phyloP scores from a whole-genome alignment of 805 yeast species.

The Huiozyma sinensis region DNA sequence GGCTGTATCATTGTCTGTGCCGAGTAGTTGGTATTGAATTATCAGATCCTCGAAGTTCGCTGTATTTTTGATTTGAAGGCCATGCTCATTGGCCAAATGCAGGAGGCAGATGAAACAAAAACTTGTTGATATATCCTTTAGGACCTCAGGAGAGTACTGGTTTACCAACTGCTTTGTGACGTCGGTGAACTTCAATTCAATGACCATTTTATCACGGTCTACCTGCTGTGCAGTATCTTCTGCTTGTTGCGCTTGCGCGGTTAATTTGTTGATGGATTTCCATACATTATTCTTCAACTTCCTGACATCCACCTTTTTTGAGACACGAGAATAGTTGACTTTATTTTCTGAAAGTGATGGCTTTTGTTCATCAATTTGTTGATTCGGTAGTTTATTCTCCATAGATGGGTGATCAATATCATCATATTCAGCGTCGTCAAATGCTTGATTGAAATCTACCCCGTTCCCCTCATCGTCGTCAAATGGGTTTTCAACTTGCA shows the following conservation, averaged over 20 bases:
- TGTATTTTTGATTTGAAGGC: constrained; percentile 44
- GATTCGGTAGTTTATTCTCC: background rate
- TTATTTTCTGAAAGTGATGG: constrained; percentile 13
- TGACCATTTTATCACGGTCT: background rate
- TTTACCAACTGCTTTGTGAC: constrained; percentile 40
- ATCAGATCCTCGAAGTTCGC: constrained; percentile 27
- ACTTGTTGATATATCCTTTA: constrained; percentile 68
- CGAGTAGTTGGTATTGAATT: constrained; percentile 5
- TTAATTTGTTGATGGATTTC: constrained; percentile 35
- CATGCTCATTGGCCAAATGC: constrained; percentile 82
- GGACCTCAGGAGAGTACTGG: constrained; percentile 45
- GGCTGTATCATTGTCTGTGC: background rate
- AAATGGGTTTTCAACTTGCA: constrained; percentile 28
- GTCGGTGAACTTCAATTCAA: constrained; percentile 31
- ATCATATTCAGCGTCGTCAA: constrained; percentile 21
- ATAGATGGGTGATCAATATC: constrained; percentile 18
- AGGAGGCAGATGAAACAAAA: constrained; percentile 74
- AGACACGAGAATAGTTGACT: constrained; percentile 54
- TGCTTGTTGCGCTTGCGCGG: background rate
- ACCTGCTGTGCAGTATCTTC: background rate
- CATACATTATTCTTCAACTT: constrained; percentile 66
- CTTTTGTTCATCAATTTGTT: constrained; percentile 18
- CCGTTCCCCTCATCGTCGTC: constrained; percentile 25
- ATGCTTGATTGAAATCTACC: constrained; percentile 29
- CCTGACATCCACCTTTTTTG: constrained; percentile 72